Conservation (phyloP, 1,284 basidiomycete genomes). For the Exobasidium rhododendri region DNA sequence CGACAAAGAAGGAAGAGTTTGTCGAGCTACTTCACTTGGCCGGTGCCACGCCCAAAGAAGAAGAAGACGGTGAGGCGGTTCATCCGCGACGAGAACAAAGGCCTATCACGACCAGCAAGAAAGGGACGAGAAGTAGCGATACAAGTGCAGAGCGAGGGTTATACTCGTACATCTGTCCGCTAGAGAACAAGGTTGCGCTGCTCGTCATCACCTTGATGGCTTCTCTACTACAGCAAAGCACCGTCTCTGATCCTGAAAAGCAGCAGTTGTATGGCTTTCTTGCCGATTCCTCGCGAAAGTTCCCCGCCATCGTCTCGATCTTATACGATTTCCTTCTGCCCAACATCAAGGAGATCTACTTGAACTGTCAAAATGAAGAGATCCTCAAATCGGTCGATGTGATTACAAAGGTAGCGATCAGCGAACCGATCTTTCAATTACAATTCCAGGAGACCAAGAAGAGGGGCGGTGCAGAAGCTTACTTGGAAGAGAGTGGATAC, state of each 20-base stretch:
- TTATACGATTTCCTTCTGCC: conserved; percentile 44
- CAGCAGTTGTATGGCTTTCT: conserved; percentile 44
- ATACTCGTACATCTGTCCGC: conserved; percentile 32
- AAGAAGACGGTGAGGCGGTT: conserved; percentile 24
- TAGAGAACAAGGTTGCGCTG: conserved; percentile 45
- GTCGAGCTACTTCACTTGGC: conserved; percentile 38
- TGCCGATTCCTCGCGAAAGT: conserved; percentile 37
- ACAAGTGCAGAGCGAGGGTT: conserved; percentile 13
- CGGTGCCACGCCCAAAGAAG: conserved; percentile 32
- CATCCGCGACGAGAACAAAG: conserved; percentile 26
- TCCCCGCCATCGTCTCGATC: conserved; percentile 49
- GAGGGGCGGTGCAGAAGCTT: conserved; percentile 42
- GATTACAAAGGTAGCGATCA: conserved; percentile 42
- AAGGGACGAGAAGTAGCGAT: background rate
- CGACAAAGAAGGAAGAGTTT: conserved; percentile 39
- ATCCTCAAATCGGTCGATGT: conserved; percentile 45
- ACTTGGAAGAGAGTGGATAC: conserved; percentile 45
- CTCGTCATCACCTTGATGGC: conserved; percentile 42
- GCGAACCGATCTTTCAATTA: conserved; percentile 47
- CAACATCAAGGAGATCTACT: conserved; percentile 41
- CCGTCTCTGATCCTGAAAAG: conserved; percentile 35
- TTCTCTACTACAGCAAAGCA: conserved; percentile 39
- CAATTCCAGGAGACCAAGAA: conserved; percentile 46
- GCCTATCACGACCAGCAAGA: background rate
- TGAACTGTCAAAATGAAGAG: conserved; percentile 42